phyloP scores from a whole-genome alignment of 164 flowering plant genomes.

The Chimonanthus salicifolius region DNA sequence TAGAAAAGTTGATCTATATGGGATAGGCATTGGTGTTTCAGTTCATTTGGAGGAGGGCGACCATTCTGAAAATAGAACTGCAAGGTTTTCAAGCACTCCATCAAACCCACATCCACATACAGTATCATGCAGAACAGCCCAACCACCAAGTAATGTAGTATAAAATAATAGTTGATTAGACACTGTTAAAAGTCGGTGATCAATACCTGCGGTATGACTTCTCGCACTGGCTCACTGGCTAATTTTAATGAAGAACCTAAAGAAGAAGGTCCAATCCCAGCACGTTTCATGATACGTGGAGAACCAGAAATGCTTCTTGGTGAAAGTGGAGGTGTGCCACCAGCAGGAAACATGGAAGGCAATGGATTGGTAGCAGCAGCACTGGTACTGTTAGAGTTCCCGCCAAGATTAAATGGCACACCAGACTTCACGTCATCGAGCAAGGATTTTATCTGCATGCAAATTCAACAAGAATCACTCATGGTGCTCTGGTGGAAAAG shows the following conservation, averaged over 20 bases:
- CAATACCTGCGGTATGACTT: slow-evolving; percentile 87
- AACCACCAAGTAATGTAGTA: neutral
- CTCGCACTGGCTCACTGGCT: slow-evolving; percentile 74
- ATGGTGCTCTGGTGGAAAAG: neutral
- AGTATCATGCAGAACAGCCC: neutral
- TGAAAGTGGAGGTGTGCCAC: slow-evolving; percentile 96
- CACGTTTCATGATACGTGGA: slow-evolving; percentile 74
- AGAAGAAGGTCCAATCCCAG: slow-evolving; percentile 65
- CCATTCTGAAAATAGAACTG: slow-evolving; percentile 98
- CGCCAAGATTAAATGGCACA: slow-evolving; percentile 48
- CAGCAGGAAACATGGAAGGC: slow-evolving; percentile 98
- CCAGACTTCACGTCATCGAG: slow-evolving; percentile 89
- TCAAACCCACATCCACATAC: slow-evolving; percentile 6
- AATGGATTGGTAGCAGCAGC: slow-evolving; percentile 54
- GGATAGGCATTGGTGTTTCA: slow-evolving; percentile 62
- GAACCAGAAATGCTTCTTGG: slow-evolving; percentile 95
- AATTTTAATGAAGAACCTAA: slow-evolving; percentile 86
- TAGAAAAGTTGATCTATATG: slow-evolving; percentile 61
- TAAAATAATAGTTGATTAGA: neutral
- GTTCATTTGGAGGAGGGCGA: slow-evolving; percentile 79
- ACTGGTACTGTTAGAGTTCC: slow-evolving; percentile 48
- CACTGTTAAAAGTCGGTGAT: neutral
- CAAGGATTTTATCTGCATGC: slow-evolving; percentile 67
- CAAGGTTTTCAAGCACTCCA: slow-evolving; percentile 23
- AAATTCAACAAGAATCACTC: slow-evolving; percentile 9